Evolutionary conservation across 305 asterid genomes (phyloP), one percentile per base, ranked within the genome.

Genomic region (Fraxinus nigra): DNA sequence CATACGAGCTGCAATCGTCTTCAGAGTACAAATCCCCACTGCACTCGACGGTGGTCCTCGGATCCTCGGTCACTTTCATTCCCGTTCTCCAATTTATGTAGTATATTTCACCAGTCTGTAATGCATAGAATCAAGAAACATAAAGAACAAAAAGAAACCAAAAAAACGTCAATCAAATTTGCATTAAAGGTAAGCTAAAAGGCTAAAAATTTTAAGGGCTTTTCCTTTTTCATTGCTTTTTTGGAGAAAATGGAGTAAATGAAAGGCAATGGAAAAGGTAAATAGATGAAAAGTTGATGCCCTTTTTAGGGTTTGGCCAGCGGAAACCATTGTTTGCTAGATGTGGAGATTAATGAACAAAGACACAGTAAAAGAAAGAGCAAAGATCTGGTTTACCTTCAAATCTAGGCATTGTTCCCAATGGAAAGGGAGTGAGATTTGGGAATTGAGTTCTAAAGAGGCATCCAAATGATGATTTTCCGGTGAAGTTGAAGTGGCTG

Each of bases 331-430:
- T 51, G 61, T 5, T n/a, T 20, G 69, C 24, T 7, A 20, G 30
- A 22, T 22, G 33, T 22, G 16, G 72, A 63, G 11, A 59, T 5
- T 1, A 59, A 59, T 59, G 28, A 59, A 20, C 3, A 59, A 7
- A 20, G 11, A 59, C 14, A 40, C 51, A 40, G 51, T 40, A 40
- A 3, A 33, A 33, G 35, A 33, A 33, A 33, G 35, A 33, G 35
- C 35, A 33, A 33, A 33, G 35, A 33, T 33, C 35, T 33, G 35
- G 35, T 33, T 33, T 33, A 87, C 92, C 84, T 89, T 80, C 38
- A 89, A 80, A 86, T 89, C 89, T 75, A 89, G 87, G 84, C 92
- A 89, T 89, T 89, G 92, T 72, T 89, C 90, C 92, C 90, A 89
- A 40, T 80, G 84, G 81, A 84, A 85, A 56, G 92, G 92, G n/a